Conservation (phyloP, 192 early-diverging fungal species). For the Coemansia sp. region DNA sequence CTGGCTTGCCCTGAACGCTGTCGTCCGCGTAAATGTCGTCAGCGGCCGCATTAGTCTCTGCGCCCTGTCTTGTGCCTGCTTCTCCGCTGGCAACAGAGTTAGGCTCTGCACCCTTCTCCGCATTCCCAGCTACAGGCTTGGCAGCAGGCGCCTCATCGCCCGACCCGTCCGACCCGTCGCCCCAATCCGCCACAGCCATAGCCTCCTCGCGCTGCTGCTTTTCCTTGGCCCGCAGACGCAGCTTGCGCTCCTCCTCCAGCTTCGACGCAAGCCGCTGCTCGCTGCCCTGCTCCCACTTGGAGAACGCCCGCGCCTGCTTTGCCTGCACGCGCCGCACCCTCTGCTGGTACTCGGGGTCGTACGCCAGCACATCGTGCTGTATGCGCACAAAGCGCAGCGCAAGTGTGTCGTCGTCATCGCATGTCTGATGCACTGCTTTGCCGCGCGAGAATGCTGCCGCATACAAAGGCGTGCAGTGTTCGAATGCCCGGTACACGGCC, state of each 20-base stretch:
- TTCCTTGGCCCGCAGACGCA: slow-evolving; percentile 11
- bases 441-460: background rate
- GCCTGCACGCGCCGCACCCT: slow-evolving; percentile 22
- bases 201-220: slow-evolving; percentile 28
- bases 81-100: too few species aligned
- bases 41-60: background rate
- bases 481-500: slow-evolving; percentile 45
- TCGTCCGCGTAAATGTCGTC: slow-evolving; percentile 11
- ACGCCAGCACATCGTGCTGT: slow-evolving; percentile 40
- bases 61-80: too few species aligned
- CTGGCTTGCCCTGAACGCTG: background rate
- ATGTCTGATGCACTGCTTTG: background rate
- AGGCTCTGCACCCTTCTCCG: too few species aligned
- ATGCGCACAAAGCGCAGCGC: slow-evolving; percentile 33
- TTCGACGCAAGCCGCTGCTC: slow-evolving; percentile 11
- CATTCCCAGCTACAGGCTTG: background rate
- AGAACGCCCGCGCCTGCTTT: slow-evolving; percentile 22
- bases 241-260: slow-evolving; percentile 6
- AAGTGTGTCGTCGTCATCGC: slow-evolving; percentile 12
- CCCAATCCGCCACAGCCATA: slow-evolving; percentile 34
- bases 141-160: slow-evolving; percentile 8
- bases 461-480: slow-evolving; percentile 22
- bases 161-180: slow-evolving; percentile 37
- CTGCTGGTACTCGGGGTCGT: slow-evolving; percentile 45
- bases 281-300: slow-evolving; percentile 19